Base-by-base conservation (phyloP, 495 filamentous ascomycete species). In the Amphirosellinia nigrospora region DNA sequence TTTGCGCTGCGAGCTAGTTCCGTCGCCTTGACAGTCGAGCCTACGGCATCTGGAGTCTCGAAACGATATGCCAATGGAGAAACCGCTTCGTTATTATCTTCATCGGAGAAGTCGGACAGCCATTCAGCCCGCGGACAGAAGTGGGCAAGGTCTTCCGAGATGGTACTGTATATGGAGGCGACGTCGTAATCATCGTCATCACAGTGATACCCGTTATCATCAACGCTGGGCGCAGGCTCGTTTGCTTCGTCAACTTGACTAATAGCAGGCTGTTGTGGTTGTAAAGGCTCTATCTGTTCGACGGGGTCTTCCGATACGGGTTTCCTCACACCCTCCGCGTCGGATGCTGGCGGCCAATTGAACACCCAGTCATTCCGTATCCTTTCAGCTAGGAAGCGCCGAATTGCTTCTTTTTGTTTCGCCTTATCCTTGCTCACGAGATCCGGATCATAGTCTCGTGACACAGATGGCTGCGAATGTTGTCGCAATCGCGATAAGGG, bases 41-140 rank as follows among this genome's bases (percentile, higher is more conserved):
- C 88, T 15, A 92, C 82, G 8, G 83, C 82, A 67, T 92, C 89
- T 2, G 90, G 90, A 43, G 70, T 87, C 65, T 92, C 89, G 74
- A 89, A 93, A 13, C 83, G 85, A 80, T 88, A 92, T 23, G 88
- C 85, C n/a, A 80, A 82, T 0, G 73, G 66, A 26, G 70, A 60
- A 5, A 38, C 62, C 0, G 78, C 71, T 39, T 74, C 76, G 43
- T 72, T 64, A 16, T 74, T 72, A 3, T 83, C 81, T 52, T 82
- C 77, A 59, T 81, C 81, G 23, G 82, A 82, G 30, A 83, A 73
- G 46, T 85, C 84, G 6, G 83, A 85, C 9, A 82, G 75, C 84
- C 84, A 86, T 30, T 86, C 84, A 19, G 72, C 68, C 13, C 84
- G 79, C 15, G 82, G 77, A 36, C 75, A 77, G 61, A 80, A 86